These are phyloP conservation scores for Cerrena zonata DNA, from an alignment of 1,284 basidiomycete genomes.

Conservation along the genomic window DNA sequence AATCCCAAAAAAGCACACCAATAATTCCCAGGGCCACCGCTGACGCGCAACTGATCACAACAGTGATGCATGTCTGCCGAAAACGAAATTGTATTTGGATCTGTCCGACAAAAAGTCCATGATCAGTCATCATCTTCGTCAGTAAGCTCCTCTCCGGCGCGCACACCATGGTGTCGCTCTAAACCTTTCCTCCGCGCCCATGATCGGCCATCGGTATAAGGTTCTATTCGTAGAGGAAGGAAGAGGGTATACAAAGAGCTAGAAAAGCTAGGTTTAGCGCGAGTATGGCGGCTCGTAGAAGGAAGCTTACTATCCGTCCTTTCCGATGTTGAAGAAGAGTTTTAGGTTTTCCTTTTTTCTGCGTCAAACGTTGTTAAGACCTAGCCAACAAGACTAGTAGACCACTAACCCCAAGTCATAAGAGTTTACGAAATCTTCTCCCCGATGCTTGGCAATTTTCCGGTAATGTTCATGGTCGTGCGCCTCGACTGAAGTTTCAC, in stretches of 20 bases:
- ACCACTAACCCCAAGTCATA: constrained; percentile 79
- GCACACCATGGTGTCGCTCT: constrained; percentile 53
- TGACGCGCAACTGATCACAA: not conserved
- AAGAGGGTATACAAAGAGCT: constrained; percentile 76
- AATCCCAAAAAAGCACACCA: not conserved
- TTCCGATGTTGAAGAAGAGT: constrained; percentile 85
- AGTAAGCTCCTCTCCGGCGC: constrained; percentile 65
- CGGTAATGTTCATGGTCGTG: constrained; percentile 84
- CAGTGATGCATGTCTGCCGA: not conserved
- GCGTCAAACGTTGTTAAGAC: not conserved
- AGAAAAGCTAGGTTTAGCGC: constrained; percentile 3
- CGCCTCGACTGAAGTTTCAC: constrained; percentile 87
- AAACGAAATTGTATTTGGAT: not conserved
- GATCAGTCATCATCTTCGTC: constrained; percentile 52
- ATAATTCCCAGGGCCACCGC: not conserved
- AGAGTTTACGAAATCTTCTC: constrained; percentile 83
- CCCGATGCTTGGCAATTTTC: constrained; percentile 61
- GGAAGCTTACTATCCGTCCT: constrained; percentile 77
- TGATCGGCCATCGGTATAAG: constrained; percentile 80
- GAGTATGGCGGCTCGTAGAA: not conserved
- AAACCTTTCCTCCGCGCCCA: constrained; percentile 72
- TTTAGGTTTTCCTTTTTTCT: constrained; percentile 66
- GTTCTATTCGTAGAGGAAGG: constrained; percentile 74
- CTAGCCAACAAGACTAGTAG: too few species aligned
- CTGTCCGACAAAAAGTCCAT: not conserved